These are phyloP conservation scores for Pythium folliculosum DNA, from an alignment of 352 stramenopile genomes.

Conservation along the genomic window DNA sequence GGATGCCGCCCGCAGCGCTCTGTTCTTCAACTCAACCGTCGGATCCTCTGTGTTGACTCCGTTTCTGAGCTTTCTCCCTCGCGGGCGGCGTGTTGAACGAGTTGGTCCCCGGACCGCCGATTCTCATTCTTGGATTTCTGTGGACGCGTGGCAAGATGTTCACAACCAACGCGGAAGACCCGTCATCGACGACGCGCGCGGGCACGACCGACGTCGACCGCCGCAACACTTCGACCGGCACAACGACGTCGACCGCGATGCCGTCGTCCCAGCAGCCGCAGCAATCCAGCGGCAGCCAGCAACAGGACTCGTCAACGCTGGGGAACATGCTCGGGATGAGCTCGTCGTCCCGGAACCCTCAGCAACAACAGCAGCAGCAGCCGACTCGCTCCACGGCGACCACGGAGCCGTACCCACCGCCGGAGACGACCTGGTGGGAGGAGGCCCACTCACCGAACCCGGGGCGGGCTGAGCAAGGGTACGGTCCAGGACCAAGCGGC, in stretches of 20 bases:
- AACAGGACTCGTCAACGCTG: not conserved
- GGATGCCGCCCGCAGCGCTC: not conserved
- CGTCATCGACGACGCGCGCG: not conserved
- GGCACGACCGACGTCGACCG: not conserved
- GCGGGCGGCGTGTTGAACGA: too few species aligned
- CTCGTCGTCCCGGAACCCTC: not conserved
- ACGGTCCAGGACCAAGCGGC: conserved; percentile 10
- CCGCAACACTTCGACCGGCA: not conserved
- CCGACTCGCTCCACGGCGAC: not conserved
- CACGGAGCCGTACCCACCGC: conserved; percentile 10
- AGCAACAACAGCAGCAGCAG: conserved; percentile 6
- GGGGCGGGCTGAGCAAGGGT: conserved; percentile 8
- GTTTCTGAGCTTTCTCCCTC: not conserved
- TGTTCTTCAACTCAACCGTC: conserved; percentile 16
- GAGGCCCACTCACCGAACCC: conserved; percentile 13
- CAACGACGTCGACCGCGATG: not conserved
- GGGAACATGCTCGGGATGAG: not conserved
- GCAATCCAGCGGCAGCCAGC: conserved; percentile 1
- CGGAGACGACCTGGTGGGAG: conserved; percentile 25
- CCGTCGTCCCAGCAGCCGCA: not conserved
- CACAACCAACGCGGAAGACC: conserved; percentile 2
- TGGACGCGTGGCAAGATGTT: not conserved
- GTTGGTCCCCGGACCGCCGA: too few species aligned
- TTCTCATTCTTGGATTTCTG: not conserved
- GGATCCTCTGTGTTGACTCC: not conserved